Conservation (phyloP, 2,329 filamentous ascomycete species). For the Ceratocystiopsis sp. region DNA sequence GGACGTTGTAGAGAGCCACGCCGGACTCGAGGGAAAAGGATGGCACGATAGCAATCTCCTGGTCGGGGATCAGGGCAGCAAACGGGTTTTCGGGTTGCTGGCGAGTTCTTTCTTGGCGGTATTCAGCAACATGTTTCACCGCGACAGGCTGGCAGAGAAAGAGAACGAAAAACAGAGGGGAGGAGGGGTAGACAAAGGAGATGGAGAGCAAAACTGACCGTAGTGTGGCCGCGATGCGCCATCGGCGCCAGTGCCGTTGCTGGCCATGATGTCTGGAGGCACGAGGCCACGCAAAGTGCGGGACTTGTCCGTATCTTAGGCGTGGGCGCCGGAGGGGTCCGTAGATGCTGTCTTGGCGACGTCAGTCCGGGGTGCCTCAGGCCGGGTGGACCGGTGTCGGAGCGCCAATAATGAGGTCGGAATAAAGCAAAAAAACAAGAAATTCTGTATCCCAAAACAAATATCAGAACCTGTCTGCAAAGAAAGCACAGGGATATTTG, state of each 20-base stretch:
- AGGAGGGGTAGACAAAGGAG: neutral
- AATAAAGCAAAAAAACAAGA: no score
- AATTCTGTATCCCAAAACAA: no score
- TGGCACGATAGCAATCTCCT: constrained; percentile 72
- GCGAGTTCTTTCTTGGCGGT: constrained; percentile 45
- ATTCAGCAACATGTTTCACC: constrained; percentile 32
- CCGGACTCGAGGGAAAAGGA: constrained; percentile 89
- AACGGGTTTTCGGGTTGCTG: constrained; percentile 86
- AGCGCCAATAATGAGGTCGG: no score
- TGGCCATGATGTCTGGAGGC: constrained; percentile 2
- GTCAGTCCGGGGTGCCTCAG: no score
- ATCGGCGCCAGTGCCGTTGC: constrained; percentile 3
- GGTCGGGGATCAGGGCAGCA: constrained; percentile 68
- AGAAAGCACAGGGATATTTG: no score
- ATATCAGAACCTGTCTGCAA: no score
- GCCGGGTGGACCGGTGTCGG: no score
- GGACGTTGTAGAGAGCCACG: constrained; percentile 60
- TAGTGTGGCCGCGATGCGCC: constrained; percentile 7
- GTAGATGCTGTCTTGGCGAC: no score
- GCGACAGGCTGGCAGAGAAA: constrained; percentile 17
- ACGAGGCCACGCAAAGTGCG: no score
- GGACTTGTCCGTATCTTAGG: neutral
- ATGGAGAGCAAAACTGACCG: constrained; percentile 6
- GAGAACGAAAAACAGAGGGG: neutral
- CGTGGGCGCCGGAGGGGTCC: no score